Evolutionary conservation across 768 basidiomycete species (phyloP).

Genomic region (Rubroboletus pulcherrimus): DNA sequence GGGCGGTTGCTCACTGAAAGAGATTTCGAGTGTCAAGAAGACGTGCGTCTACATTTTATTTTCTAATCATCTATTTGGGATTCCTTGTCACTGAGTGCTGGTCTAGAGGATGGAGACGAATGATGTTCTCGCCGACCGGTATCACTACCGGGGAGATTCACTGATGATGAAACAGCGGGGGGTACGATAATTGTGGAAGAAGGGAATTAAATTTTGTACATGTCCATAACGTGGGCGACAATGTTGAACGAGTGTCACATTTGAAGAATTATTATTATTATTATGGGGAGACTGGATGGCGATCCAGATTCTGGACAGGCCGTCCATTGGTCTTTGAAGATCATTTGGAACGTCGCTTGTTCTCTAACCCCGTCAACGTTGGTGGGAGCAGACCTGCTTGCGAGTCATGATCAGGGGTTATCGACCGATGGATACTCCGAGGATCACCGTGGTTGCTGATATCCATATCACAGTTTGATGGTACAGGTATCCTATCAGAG

Average conservation of each 20-base stretch:
- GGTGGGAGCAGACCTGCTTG: too few species aligned
- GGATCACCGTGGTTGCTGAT: too few species aligned
- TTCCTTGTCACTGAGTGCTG: neutral
- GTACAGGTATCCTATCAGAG: neutral
- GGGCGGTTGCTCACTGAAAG: slow-evolving; percentile 21
- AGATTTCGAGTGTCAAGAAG: slow-evolving; percentile 23
- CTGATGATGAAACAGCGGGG: too few species aligned
- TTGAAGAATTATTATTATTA: too few species aligned
- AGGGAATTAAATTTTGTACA: neutral
- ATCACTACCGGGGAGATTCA: neutral
- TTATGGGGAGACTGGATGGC: too few species aligned
- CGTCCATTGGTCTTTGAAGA: too few species aligned
- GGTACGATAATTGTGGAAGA: neutral
- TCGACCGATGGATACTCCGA: too few species aligned
- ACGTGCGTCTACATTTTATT: neutral
- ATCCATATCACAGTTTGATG: neutral
- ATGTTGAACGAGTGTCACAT: neutral
- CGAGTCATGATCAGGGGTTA: too few species aligned
- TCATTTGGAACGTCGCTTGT: too few species aligned
- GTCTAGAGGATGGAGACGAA: neutral
- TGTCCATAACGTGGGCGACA: neutral
- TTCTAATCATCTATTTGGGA: neutral
- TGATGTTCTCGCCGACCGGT: neutral
- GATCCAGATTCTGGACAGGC: too few species aligned
- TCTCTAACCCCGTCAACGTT: too few species aligned